Conservation (phyloP, 306 rosid genomes). For the Fragaria nilgerrensis region DNA sequence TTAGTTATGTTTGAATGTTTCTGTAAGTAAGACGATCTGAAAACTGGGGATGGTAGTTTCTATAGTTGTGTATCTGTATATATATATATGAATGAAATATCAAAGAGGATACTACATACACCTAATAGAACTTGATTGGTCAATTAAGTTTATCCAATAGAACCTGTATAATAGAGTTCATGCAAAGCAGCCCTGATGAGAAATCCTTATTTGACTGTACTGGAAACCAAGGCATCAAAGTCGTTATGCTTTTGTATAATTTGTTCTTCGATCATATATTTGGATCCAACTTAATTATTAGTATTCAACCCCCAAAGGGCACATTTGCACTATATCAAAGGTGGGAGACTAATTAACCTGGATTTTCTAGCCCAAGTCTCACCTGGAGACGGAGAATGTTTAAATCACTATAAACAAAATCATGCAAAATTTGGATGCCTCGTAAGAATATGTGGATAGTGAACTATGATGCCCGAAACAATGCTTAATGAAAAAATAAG, state of each 20-base stretch:
- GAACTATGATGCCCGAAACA: not conserved
- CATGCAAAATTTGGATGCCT: not conserved
- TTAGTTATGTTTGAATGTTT: not conserved
- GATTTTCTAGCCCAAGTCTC: not conserved
- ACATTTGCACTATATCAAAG: not conserved
- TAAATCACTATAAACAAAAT: not conserved
- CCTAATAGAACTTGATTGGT: conserved; percentile 6
- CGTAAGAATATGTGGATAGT: not conserved
- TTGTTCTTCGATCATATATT: too few relatives aligned
- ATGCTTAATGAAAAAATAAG: not conserved
- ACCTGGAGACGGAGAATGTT: not conserved
- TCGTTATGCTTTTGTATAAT: too few relatives aligned
- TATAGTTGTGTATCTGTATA: not conserved
- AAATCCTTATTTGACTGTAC: too few relatives aligned
- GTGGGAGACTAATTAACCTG: not conserved
- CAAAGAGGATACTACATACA: not conserved
- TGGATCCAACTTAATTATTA: not conserved
- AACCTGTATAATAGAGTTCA: too few relatives aligned
- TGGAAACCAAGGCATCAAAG: too few relatives aligned
- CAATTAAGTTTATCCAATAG: not conserved
- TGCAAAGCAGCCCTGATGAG: too few relatives aligned
- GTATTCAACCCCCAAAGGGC: not conserved
- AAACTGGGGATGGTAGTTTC: not conserved
- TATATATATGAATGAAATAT: not conserved
- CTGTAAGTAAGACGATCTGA: not conserved